phyloP scores from a whole-genome alignment of 345 rosid genomes.

The Raphanus sativus region DNA sequence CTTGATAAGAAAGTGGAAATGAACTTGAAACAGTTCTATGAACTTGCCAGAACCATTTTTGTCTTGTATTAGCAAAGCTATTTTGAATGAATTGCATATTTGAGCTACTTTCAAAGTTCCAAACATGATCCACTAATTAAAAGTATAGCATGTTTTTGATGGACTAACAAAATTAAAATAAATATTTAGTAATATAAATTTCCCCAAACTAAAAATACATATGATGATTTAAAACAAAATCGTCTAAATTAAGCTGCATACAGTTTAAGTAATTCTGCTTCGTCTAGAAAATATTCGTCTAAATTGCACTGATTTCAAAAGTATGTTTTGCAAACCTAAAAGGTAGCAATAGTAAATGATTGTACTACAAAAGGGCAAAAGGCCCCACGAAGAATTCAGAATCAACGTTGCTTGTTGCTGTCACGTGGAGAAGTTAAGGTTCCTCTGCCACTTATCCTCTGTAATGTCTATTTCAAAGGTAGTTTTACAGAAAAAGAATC shows the following conservation, averaged over 20 bases:
- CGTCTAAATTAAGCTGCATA: not conserved
- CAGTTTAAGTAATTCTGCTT: no score
- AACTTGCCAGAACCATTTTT: no score
- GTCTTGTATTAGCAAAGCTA: no score
- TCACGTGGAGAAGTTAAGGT: constrained; percentile 36
- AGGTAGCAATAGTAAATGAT: constrained; percentile 5
- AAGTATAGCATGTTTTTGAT: no score
- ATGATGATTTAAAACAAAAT: not conserved
- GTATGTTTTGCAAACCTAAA: constrained; percentile 3
- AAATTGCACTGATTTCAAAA: not conserved
- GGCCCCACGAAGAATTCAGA: not conserved
- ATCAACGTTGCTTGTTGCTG: constrained; percentile 18
- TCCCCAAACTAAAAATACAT: not conserved
- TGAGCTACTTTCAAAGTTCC: no score
- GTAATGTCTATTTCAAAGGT: constrained; percentile 10
- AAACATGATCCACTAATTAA: no score
- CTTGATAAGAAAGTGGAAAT: no score
- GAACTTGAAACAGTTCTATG: no score
- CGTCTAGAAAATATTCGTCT: no score
- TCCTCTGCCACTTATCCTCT: constrained; percentile 30
- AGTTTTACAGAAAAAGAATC: not conserved
- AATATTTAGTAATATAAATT: not conserved
- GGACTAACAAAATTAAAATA: not conserved
- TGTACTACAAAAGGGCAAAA: constrained; percentile 16
- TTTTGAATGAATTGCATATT: no score